Percentiles rank a stretch among this genome's conserved stretches.
Conservation (phyloP, 1,284 basidiomycete genomes). For the Trichosporon sp. region DNA sequence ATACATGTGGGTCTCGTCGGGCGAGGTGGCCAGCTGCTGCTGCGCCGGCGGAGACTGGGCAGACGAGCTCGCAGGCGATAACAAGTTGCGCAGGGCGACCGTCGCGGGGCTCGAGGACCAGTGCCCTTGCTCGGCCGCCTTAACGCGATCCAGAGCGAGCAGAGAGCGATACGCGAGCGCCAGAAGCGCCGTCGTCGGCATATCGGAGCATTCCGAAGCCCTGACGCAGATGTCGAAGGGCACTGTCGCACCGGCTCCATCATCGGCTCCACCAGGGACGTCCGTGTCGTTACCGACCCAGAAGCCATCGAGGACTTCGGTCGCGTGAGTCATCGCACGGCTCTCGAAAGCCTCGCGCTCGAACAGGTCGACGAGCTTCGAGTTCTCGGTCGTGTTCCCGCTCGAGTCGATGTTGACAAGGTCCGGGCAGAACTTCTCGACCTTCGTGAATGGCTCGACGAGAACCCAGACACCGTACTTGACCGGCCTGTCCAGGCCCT, state of each 20-base stretch:
- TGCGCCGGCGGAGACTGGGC: constrained; percentile 20
- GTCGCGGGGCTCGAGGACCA: constrained; percentile 45
- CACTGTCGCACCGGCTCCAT: constrained; percentile 33
- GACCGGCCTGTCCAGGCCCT: constrained; percentile 52
- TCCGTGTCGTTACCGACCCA: constrained; percentile 54
- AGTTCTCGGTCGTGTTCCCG: constrained; percentile 46
- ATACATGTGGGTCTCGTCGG: constrained; percentile 19
- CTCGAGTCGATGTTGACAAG: constrained; percentile 55
- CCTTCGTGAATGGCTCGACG: constrained; percentile 57
- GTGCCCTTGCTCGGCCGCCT: constrained; percentile 14
- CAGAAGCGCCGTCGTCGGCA: constrained; percentile 34
- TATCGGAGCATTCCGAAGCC: constrained; percentile 48
- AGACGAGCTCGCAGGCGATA: constrained; percentile 26
- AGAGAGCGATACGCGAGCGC: constrained; percentile 30
- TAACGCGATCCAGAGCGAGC: constrained; percentile 30
- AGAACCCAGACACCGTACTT: constrained; percentile 84
- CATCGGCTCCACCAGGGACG: constrained; percentile 42
- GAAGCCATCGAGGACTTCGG: constrained; percentile 64
- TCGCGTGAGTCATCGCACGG: constrained; percentile 61
- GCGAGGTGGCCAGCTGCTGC: constrained; percentile 13
- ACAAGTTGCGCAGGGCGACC: constrained; percentile 42
- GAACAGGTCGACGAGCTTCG: constrained; percentile 52
- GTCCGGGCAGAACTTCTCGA: constrained; percentile 53
- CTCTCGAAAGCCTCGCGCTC: constrained; percentile 47
- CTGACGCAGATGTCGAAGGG: constrained; percentile 45